Evolutionary conservation across 2,329 filamentous ascomycete species (phyloP), one percentile per base, ranked within the genome.

Genomic region (Metarhizium sp.): DNA sequence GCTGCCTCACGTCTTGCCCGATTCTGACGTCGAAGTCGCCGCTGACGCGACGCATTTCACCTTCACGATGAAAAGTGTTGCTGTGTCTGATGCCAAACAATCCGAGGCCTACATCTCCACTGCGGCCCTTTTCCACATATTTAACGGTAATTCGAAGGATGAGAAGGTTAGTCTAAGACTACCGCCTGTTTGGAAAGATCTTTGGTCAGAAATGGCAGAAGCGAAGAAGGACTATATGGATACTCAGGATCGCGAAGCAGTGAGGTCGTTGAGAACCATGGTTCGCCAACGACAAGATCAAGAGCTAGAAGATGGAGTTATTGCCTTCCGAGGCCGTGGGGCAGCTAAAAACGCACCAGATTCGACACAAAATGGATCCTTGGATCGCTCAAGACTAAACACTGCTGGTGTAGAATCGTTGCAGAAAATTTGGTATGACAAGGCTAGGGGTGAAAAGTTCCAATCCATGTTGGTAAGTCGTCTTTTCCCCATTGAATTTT

Each of bases 101-200:
- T 95, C 94, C 6, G 92, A 97, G 69, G 86, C 86, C 1, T 97
- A 86, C 62, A 80, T 94, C 46, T 88, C 91, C 6, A 95, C 91
- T 0, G 78, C 83, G 13, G 90, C 88, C 2, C 73, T 99, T 1
- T 96, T 95, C 67, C 79, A 88, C 45, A 77, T 95, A 0, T 96
- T 91, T 60, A 83, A 84, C 1, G 79, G 81, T n/a, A 88, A 85
- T 16, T 72, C 82, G 0, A 94, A 90, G 62, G 92, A 97, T 64
- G 90, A 95, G 59, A 97, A 95, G 67, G 82, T 90, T 2, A 87
- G 86, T 57, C 69, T 95, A 59, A 82, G 88, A 52, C 75, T 99
- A 16, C 90, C 92, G 4, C 77, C 86, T 0, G 78, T 82, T 2
- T 99, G 90, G 88, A 85, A 89, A 66, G 88, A 95, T 60, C 74